phyloP scores from a whole-genome alignment of 768 basidiomycete species.

The Lactarius evosmus region DNA sequence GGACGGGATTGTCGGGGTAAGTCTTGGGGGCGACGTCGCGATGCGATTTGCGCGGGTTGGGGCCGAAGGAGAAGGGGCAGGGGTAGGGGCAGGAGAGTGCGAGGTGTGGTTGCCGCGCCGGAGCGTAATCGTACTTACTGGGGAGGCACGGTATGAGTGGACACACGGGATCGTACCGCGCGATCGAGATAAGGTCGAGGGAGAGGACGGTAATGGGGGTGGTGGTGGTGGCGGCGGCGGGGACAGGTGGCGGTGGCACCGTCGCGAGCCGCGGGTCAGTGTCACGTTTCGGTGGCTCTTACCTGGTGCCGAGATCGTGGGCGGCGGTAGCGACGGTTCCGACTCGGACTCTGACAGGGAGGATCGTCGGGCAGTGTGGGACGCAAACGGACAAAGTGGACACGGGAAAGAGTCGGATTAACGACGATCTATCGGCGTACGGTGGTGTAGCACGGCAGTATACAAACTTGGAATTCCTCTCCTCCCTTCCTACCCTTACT shows the following conservation, averaged over 20 bases:
- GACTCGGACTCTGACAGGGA: not conserved
- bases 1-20: slow-evolving; percentile 88
- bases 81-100: slow-evolving; percentile 27
- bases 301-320: slow-evolving; percentile 78
- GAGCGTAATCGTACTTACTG: slow-evolving; percentile 73
- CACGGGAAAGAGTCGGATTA: slow-evolving; percentile 7
- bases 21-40: slow-evolving; percentile 72
- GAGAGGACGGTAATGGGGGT: no score
- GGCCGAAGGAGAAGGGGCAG: slow-evolving; percentile 7
- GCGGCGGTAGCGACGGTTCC: slow-evolving; percentile 16
- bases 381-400: not conserved
- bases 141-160: slow-evolving; percentile 83
- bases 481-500: slow-evolving; percentile 3
- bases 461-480: not conserved
- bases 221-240: slow-evolving; percentile 24
- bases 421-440: slow-evolving; percentile 24
- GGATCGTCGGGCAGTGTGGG: not conserved
- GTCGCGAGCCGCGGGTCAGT: slow-evolving; percentile 62
- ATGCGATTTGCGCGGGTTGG: slow-evolving; percentile 59
- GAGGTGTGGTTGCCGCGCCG: slow-evolving; percentile 73
- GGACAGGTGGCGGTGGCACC: slow-evolving; percentile 39
- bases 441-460: not conserved
- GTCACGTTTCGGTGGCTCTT: slow-evolving; percentile 87
- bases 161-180: slow-evolving; percentile 79
- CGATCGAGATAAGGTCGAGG: slow-evolving; percentile 56